Base-by-base conservation (phyloP, 306 rosid genomes). In the Rosa lucieae region DNA sequence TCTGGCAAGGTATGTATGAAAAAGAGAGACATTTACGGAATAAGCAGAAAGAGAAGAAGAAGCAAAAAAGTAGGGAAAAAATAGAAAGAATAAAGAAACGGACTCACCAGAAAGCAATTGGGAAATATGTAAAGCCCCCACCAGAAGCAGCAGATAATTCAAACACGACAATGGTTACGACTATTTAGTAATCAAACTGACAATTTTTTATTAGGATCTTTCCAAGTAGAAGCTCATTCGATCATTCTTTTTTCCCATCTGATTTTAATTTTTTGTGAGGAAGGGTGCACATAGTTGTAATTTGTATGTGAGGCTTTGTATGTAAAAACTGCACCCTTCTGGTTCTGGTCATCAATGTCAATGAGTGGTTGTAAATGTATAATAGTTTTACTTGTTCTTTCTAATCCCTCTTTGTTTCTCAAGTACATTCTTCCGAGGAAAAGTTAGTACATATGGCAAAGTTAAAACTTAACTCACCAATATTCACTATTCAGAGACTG, bases 61-160 rank as follows among this genome's bases (percentile, higher is more conserved):
- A 91, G 88, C 96, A 88, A 61, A 91, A 88, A 77, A 96, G 96
- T 68, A 82, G 73, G 55, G 99, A 90, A 68, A 96, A 96, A 67
- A 80, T 67, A 55, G 84, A 52, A 43, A 83, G 99, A 79, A 96
- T 96, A 87, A 85, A 87, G 85, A 88, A 51, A 67, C 88, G 98
- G 44, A 91, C 86, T 47, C 90, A 86, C 67, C 99, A 96, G 74
- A 89, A 89, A 84, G 98, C 89, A 7, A 89, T 96, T 43, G 99
- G 99, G 52, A 96, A 88, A 83, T 96, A 84, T 84, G 92, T 96
- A 75, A 93, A 91, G 86, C 99, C 99, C 11, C 91, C 87, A 23
- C 98, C 96, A 2, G 94, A 88, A 20, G 93, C 49, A 51, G 81
- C 58, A 58, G 93, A 77, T 80, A 78, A 26, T 76, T 83, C 88